Base-by-base conservation (phyloP, 2,329 filamentous ascomycete species). In the Colletotrichum abscissum region DNA sequence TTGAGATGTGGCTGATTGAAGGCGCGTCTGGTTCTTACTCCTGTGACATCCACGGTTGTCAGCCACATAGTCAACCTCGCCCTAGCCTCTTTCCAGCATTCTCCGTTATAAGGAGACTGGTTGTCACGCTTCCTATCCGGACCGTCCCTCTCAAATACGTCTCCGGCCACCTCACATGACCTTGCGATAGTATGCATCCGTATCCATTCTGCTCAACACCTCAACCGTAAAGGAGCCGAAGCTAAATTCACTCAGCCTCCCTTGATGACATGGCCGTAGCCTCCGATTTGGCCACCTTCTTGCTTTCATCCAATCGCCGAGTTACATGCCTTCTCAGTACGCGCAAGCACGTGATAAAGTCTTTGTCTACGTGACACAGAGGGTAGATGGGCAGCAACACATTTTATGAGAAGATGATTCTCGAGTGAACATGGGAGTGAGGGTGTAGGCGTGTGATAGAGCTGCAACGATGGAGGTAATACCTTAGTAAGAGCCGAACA, bases 161-260 rank as follows among this genome's bases (percentile, higher is more conserved):
- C 38, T 54, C 22, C 42, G 42, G 58, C 58, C 14, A 26, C 33
- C 38, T 38, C 24, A 33, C 26, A 33, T 12, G 7, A 11, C 19
- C 22, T 16, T 26, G 19, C 11, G 22, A 4, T 26, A 33, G 16
- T n/a, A 8, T 24, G 16, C 9, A 19, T 63, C 26, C 14, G 42
- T 38, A 63, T 52, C 26, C 8, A 11, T 38, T 49, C 22, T 35
- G 16, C 12, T 42, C 26, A 16, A 46, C 46, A 54, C 4, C 46
- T 24, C 28, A 19, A 49, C 19, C 42, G 42, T n/a, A 49, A 19
- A 49, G 42, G 42, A 49, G 42, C 42, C 42, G 56, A 35, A 54
- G 60, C n/a, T 35, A 63, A 59, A 38, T 5, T 59, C 56, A 38
- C n/a, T 59, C n/a, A 38, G 56, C 56, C 56, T 59, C 56, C n/a